Percentiles rank a stretch among this genome's conserved stretches.
phyloP scores from a whole-genome alignment of 2,329 filamentous ascomycete species.

The Cytospora paraplurivora region DNA sequence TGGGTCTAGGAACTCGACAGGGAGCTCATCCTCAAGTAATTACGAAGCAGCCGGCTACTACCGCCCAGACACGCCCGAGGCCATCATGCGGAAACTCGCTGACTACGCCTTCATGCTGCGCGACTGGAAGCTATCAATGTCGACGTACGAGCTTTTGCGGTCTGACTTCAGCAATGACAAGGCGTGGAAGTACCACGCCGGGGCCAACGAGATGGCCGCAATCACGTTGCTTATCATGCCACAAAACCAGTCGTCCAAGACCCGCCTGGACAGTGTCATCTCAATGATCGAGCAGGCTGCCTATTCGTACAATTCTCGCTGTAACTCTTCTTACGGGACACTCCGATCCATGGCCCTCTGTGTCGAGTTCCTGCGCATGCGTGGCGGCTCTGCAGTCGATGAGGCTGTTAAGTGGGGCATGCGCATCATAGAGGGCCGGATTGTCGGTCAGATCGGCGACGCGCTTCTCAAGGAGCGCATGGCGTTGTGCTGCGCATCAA shows the following conservation, averaged over 20 bases:
- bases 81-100: constrained; percentile 87
- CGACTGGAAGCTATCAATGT: constrained; percentile 91
- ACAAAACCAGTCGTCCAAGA: constrained; percentile 71
- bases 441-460: constrained; percentile 75
- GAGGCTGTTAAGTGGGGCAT: constrained; percentile 86
- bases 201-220: constrained; percentile 92
- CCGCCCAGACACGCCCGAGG: constrained; percentile 79
- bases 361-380: constrained; percentile 78
- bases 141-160: constrained; percentile 86
- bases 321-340: constrained; percentile 76
- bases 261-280: constrained; percentile 78
- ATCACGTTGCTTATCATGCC: constrained; percentile 79
- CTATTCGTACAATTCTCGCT: constrained; percentile 90
- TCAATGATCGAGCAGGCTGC: constrained; percentile 86
- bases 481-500: constrained; percentile 79
- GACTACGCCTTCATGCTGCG: constrained; percentile 97
- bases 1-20: constrained; percentile 61
- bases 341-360: constrained; percentile 74
- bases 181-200: constrained; percentile 94
- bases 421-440: constrained; percentile 74
- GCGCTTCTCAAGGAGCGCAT: constrained; percentile 85
- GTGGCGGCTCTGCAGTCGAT: constrained; percentile 79
- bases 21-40: constrained; percentile 61
- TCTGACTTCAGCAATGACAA: constrained; percentile 93
- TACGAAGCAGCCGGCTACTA: constrained; percentile 86